A percentile compares a stretch with the other conserved stretches of the same genome.
phyloP scores from a whole-genome alignment of 208 protist species.

The Crithidia bombi region DNA sequence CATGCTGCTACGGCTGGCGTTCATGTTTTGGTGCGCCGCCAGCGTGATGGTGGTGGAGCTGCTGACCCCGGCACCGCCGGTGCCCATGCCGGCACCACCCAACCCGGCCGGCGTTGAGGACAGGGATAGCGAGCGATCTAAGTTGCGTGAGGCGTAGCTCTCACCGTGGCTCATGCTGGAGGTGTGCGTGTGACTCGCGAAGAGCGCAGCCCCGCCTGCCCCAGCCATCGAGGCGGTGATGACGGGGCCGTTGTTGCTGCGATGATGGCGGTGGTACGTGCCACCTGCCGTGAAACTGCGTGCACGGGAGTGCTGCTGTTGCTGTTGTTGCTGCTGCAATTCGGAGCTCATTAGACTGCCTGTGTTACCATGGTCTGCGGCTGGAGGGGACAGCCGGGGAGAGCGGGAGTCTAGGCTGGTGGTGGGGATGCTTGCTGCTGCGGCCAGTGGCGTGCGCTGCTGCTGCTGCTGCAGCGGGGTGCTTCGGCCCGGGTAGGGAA shows the following conservation, averaged over 20 bases:
- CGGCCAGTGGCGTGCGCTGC: background rate
- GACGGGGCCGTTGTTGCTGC: background rate
- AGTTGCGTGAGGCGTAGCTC: conserved; percentile 11
- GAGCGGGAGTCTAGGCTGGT: conserved; percentile 9
- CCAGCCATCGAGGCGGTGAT: conserved; percentile 1
- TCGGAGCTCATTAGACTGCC: background rate
- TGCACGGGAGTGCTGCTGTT: conserved; percentile 6
- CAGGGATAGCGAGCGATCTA: conserved; percentile 1
- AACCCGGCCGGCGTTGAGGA: conserved; percentile 6
- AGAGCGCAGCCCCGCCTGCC: background rate
- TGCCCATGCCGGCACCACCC: background rate
- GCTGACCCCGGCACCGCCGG: background rate
- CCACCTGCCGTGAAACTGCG: conserved; percentile 25
- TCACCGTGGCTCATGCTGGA: conserved; percentile 2
- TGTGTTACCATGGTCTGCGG: background rate
- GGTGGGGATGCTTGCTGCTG: background rate
- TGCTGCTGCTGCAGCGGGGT: background rate
- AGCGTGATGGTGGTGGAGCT: background rate
- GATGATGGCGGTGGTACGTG: background rate
- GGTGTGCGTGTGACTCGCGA: background rate
- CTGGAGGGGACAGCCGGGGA: conserved; percentile 1
- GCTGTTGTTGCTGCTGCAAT: conserved; percentile 1
- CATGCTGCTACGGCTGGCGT: conserved; percentile 13
- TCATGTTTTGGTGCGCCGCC: background rate
- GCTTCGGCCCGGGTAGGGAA: conserved; percentile 12